Base-by-base conservation (phyloP, 2,329 filamentous ascomycete species). In the Penicillium sp. region DNA sequence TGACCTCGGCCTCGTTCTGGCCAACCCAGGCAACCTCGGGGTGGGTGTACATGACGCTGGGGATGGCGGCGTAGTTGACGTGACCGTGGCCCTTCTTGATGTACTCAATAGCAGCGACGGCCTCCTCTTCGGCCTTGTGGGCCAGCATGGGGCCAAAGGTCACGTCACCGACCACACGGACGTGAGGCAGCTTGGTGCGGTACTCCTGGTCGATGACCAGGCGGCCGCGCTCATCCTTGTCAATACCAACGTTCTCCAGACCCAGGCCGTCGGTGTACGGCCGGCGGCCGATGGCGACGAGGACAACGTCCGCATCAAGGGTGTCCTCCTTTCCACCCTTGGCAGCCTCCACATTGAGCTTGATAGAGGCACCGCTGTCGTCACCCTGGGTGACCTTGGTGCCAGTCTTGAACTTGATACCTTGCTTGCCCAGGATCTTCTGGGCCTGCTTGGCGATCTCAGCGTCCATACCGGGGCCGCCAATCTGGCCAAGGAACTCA, bases 101-200 rank as follows among this genome's bases (percentile, higher is more conserved):
- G 77, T 89, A 97, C 73, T 98, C 93, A 49, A 97, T 78, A 42
- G 84, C 91, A 20, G 93, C 93, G 50, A 97, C 90, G 45, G 80
- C 93, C 74, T 98, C 93, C 73, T 98, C 93, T 73, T 98, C 93
- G 36, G 93, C 93, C 80, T 98, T 98, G 80, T 98, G 93, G 39
- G 93, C 93, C 62, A 98, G 83, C 93, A 98, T 98, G 62, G 90
- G 90, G 7, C 93, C 93, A 68, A 98, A 98, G 32, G 93, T 98
- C 64, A 82, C 87, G 69, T 97, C 93, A 63, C 93, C 93, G 54
- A 97, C 86, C 60, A 91, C 93, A 59, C 93, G 90, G 69, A 98
- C 96, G 75, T 98, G 93, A 33, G 90, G 87, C 55, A 93, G 76
- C 77, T 96, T 97, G 63, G 93, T 98, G 72, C 93, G 89, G 80